Percentiles rank a stretch among this genome's conserved stretches.
These are phyloP conservation scores for Fusarium tanahbumbuense DNA, from an alignment of 2,329 filamentous ascomycete species.

Conservation along the genomic window DNA sequence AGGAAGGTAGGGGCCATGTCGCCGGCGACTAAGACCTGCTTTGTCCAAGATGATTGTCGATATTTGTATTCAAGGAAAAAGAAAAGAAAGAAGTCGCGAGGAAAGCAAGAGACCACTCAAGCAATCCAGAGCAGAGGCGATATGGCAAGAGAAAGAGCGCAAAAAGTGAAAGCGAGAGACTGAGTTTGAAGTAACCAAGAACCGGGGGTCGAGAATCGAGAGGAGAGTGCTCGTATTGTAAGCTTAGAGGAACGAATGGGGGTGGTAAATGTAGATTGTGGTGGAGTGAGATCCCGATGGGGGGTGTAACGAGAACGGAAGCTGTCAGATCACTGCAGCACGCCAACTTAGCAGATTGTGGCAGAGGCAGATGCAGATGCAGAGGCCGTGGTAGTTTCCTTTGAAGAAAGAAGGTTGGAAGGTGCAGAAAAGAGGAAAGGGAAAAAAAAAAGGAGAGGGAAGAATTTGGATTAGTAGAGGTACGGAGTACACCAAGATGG, in stretches of 20 bases:
- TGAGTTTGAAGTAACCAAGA: conserved; percentile 26
- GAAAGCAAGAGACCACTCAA: conserved; percentile 14
- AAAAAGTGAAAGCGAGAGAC: conserved; percentile 17
- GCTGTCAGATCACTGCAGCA: conserved; percentile 7
- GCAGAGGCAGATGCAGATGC: neutral
- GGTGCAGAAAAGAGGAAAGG: neutral
- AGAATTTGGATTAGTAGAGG: neutral
- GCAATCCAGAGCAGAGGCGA: conserved; percentile 2
- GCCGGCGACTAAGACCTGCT: conserved; percentile 37
- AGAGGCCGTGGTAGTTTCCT: conserved; percentile 18
- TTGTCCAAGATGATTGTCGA: conserved; percentile 16
- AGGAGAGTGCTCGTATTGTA: conserved; percentile 36
- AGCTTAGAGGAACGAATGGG: conserved; percentile 25
- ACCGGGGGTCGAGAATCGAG: conserved; percentile 12
- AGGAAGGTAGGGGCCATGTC: conserved; percentile 73
- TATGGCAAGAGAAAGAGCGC: neutral
- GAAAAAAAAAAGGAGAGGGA: neutral
- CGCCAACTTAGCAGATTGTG: neutral
- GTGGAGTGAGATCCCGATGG: conserved; percentile 32
- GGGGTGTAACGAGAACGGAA: conserved; percentile 31
- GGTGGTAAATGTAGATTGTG: conserved; percentile 29
- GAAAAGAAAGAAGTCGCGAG: conserved; percentile 7
- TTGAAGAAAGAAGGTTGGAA: conserved; percentile 4
- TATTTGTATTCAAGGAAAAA: conserved; percentile 13
- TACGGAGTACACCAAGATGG: neutral